A percentile compares a stretch with the other conserved stretches of the same genome.
phyloP scores from a whole-genome alignment of 805 yeast genomes.

The Cyberlindnera mycetangii region DNA sequence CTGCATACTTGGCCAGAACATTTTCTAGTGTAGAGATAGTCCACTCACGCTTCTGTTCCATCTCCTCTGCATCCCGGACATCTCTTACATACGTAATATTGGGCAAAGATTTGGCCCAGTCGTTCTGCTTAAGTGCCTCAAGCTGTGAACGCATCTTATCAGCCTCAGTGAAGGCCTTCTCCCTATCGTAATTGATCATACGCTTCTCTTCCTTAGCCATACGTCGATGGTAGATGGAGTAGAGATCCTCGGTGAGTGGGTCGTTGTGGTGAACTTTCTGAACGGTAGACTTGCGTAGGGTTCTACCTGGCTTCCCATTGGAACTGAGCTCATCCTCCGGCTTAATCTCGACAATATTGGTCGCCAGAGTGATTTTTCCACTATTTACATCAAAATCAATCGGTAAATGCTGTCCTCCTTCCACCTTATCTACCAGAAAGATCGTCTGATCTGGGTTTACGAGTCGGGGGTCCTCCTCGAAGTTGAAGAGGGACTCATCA shows the following conservation, averaged over 20 bases:
- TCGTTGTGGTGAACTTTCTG: slow-evolving; percentile 27
- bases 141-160: slow-evolving; percentile 43
- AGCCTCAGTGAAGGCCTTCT: slow-evolving; percentile 49
- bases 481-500: slow-evolving; percentile 27
- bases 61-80: slow-evolving; percentile 43
- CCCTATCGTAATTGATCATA: slow-evolving; percentile 51
- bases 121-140: slow-evolving; percentile 40
- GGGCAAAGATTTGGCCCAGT: slow-evolving; percentile 46
- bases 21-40: slow-evolving; percentile 46
- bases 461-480: slow-evolving; percentile 21
- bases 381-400: slow-evolving; percentile 7
- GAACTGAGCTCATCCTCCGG: not conserved
- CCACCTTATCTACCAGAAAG: slow-evolving; percentile 5
- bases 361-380: slow-evolving; percentile 4
- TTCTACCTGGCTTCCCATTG: slow-evolving; percentile 6
- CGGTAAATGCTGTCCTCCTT: slow-evolving; percentile 4
- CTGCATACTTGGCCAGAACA: slow-evolving; percentile 21
- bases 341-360: slow-evolving; percentile 7
- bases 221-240: slow-evolving; percentile 46
- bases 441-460: slow-evolving; percentile 18
- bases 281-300: slow-evolving; percentile 17
- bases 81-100: slow-evolving; percentile 50
- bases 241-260: slow-evolving; percentile 45
- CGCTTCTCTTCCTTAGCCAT: slow-evolving; percentile 66
- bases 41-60: slow-evolving; percentile 45